Percentiles rank a stretch among this genome's conserved stretches.
Conservation (phyloP, 257 asterid species). For the Ajuga chamaepitys region DNA sequence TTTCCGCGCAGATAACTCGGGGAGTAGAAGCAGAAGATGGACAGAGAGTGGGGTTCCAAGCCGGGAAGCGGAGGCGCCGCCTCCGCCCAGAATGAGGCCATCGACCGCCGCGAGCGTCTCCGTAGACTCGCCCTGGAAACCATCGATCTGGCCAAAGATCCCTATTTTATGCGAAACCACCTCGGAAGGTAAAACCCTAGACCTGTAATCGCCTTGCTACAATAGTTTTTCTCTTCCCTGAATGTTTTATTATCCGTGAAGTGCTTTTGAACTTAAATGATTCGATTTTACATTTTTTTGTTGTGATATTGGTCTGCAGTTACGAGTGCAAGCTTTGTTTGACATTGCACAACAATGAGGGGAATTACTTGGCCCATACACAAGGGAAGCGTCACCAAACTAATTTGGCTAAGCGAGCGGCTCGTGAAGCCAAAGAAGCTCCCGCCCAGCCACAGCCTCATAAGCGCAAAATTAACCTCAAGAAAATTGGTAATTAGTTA, state of each 20-base stretch:
- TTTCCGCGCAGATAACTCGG: background rate
- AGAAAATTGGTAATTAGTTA: conserved; percentile 47
- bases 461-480: conserved; percentile 75
- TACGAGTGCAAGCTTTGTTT: conserved; percentile 94
- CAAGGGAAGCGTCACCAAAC: conserved; percentile 99
- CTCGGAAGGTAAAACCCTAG: conserved; percentile 69
- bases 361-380: conserved; percentile 93
- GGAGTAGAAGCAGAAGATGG: conserved; percentile 36
- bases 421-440: conserved; percentile 96
- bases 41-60: conserved; percentile 98
- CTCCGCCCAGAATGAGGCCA: conserved; percentile 91
- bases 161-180: conserved; percentile 97
- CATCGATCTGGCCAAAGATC: conserved; percentile 91
- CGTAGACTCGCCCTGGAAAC: conserved; percentile 91
- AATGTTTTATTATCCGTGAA: background rate
- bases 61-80: conserved; percentile 99
- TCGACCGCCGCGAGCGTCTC: conserved; percentile 94
- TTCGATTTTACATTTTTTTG: background rate
- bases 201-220: background rate
- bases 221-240: background rate
- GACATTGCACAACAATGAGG: conserved; percentile 97
- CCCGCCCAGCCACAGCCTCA: conserved; percentile 99
- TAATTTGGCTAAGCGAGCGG: conserved; percentile 96
- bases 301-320: conserved; percentile 23
- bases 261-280: background rate